These are phyloP conservation scores for Neofusicoccum umdonicola DNA, from an alignment of 2,329 filamentous ascomycete species.

Conservation along the genomic window DNA sequence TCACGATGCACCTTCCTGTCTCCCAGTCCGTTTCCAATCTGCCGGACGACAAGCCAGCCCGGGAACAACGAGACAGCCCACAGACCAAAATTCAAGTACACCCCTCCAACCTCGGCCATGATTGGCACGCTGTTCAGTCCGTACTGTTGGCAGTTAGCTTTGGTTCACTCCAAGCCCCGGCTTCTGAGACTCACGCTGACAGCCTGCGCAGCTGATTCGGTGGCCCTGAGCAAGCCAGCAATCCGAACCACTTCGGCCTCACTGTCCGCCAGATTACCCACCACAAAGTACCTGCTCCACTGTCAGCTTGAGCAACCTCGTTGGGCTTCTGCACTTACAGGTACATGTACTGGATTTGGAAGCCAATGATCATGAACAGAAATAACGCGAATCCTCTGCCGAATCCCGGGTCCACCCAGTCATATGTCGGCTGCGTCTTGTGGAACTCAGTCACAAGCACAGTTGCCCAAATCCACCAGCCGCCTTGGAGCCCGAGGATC, in stretches of 20 bases:
- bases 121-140: constrained; percentile 61
- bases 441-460: constrained; percentile 62
- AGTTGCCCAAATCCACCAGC: constrained; percentile 71
- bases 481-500: constrained; percentile 60
- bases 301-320: not conserved
- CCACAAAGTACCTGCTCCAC: constrained; percentile 60
- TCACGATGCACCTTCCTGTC: constrained; percentile 14
- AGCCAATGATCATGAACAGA: constrained; percentile 64
- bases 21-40: constrained; percentile 11
- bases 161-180: not conserved
- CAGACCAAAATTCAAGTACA: constrained; percentile 69
- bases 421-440: constrained; percentile 57
- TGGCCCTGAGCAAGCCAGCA: constrained; percentile 65
- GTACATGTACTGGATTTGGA: constrained; percentile 73
- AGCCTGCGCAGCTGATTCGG: constrained; percentile 71
- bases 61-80: constrained; percentile 65
- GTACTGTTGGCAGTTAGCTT: constrained; percentile 41
- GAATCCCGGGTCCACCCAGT: constrained; percentile 65
- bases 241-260: constrained; percentile 67
- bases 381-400: constrained; percentile 66
- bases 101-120: constrained; percentile 63
- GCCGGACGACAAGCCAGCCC: constrained; percentile 64
- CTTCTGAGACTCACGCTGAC: constrained; percentile 45
- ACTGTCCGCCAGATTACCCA: constrained; percentile 61
- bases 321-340: constrained; percentile 41